A percentile compares a stretch with the other conserved stretches of the same genome.
These are phyloP conservation scores for Candida coleopterorum DNA, from an alignment of 805 yeast species.

Conservation along the genomic window DNA sequence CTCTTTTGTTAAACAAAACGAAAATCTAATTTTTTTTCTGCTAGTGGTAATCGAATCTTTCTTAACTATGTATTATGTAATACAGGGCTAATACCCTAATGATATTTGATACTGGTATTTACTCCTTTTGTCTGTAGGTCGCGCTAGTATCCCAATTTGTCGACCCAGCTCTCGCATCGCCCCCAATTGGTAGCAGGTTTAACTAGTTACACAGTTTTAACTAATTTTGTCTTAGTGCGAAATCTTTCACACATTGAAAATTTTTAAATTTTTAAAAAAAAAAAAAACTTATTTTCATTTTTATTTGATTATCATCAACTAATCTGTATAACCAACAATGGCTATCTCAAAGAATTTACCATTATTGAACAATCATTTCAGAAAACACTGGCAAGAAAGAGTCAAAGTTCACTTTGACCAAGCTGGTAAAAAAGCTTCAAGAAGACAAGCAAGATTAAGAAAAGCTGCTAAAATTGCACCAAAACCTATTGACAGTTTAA, in stretches of 20 bases:
- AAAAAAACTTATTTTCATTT: conserved; percentile 1
- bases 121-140: no score
- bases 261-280: not conserved
- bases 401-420: conserved; percentile 99
- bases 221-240: not conserved
- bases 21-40: not conserved
- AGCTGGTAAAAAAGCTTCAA: conserved; percentile 98
- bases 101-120: not conserved
- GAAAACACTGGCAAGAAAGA: conserved; percentile 99
- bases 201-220: no score
- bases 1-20: not conserved
- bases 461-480: conserved; percentile 97
- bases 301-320: not conserved
- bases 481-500: conserved; percentile 91
- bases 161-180: not conserved
- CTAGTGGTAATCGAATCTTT: not conserved
- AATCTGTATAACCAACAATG: conserved; percentile 31
- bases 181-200: not conserved
- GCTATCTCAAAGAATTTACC: conserved; percentile 99
- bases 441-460: conserved; percentile 90
- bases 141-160: not conserved
- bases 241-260: conserved; percentile 7
- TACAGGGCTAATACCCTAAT: conserved; percentile 1
- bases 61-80: not conserved
- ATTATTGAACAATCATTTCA: conserved; percentile 98